Base-by-base conservation (phyloP, 306 rosid genomes). In the Castanopsis chinensis region DNA sequence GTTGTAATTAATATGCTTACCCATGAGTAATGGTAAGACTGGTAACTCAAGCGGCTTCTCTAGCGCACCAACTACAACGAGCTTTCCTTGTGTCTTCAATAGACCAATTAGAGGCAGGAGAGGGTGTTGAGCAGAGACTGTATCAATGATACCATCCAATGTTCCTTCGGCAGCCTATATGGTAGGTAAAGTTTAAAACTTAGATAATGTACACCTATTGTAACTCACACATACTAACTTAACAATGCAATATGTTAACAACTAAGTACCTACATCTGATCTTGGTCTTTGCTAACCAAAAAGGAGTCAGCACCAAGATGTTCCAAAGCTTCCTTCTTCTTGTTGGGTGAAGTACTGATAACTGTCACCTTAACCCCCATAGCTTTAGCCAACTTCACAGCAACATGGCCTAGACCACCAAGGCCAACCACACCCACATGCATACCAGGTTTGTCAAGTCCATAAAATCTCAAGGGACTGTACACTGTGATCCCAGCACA, bases 351-450 rank as follows among this genome's bases (percentile, higher is more conserved):
- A 5, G 87, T 85, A 8, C 90, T 89, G 1, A 86, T 80, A 10
- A 89, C 92, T 0, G 89, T 86, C 12, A 89, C 90, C 18, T 61
- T 81, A 37, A 57, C 69, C 7, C 10, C 69, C 14, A 89, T 76
- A n/a, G 92, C 90, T 76, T 87, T 85, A 0, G 85, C 89, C 58
- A 89, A 87, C n/a, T 87, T 87, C 5, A 89, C 90, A 12, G 90
- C 90, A 55, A 87, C 21, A 45, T 87, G 92, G 2, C 89, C 91
- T 0, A 87, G 78, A 6, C 91, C 91, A 19, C 88, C 89, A 0
- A 87, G 79, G 60, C 91, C 88, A 4, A 85, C 88, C 18, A 85
- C 79, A 17, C 88, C 91, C 54, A 87, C 18, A 70, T 85, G 88
- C 8, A 54, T 5, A 1, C 87, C 85, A 0, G 85, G 70, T 27